Percentiles rank a stretch among this genome's conserved stretches.
These are phyloP conservation scores for Fusarium graminum DNA, from an alignment of 2,329 filamentous ascomycete genomes.

Conservation along the genomic window DNA sequence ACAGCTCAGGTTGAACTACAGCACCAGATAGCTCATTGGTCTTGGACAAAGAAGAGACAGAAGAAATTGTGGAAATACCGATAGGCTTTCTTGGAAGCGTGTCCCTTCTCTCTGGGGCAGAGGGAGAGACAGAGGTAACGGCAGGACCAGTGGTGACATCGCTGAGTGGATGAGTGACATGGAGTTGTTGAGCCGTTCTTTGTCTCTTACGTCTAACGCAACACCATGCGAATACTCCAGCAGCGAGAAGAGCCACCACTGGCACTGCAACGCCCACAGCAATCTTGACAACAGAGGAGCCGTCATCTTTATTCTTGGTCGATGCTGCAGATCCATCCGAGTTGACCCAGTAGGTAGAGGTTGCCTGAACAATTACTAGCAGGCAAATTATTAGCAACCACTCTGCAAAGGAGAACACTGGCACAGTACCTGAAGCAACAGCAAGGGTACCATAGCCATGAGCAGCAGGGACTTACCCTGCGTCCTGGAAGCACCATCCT, in stretches of 20 bases:
- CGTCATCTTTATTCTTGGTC: slow-evolving; percentile 14
- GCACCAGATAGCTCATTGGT: slow-evolving; percentile 40
- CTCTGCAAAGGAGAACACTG: background rate
- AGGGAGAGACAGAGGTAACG: background rate
- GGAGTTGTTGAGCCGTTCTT: slow-evolving; percentile 3
- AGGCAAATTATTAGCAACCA: slow-evolving; percentile 8
- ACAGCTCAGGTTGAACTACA: slow-evolving; percentile 32
- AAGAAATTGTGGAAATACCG: slow-evolving; percentile 33
- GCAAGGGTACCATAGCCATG: slow-evolving; percentile 44
- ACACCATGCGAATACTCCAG: slow-evolving; percentile 30
- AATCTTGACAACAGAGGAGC: slow-evolving; percentile 36
- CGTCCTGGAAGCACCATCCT: slow-evolving; percentile 43
- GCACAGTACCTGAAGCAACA: slow-evolving; percentile 49
- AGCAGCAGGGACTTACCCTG: slow-evolving; percentile 50
- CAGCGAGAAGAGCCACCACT: slow-evolving; percentile 24
- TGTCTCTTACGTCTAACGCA: slow-evolving; percentile 34
- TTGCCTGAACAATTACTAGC: slow-evolving; percentile 46
- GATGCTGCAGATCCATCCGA: slow-evolving; percentile 40
- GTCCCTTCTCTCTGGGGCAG: slow-evolving; percentile 24
- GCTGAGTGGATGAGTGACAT: slow-evolving; percentile 21
- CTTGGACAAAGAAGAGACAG: slow-evolving; percentile 39
- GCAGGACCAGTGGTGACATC: slow-evolving; percentile 20
- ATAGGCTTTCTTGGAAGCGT: slow-evolving; percentile 40
- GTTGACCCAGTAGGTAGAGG: slow-evolving; percentile 44
- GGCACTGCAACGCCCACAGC: slow-evolving; percentile 40